Evolutionary conservation across 768 basidiomycete species (phyloP), one percentile per base, ranked within the genome.

Genomic region (Lentinula sp.): DNA sequence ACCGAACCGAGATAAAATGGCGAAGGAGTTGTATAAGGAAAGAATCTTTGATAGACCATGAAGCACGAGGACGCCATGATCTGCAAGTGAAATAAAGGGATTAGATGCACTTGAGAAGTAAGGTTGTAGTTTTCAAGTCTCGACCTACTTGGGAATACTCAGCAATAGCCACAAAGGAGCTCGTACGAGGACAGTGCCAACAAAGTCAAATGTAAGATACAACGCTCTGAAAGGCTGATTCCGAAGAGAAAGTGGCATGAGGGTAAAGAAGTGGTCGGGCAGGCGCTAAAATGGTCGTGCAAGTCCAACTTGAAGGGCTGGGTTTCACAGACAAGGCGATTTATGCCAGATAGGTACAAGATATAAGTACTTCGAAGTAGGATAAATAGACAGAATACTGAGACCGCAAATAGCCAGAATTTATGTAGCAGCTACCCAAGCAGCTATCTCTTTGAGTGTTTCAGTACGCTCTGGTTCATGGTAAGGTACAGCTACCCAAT

Each of bases 391-490:
- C 28, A 28, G 28, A 28, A 28, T 28, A 28, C 28, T 28, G 28
- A 28, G 28, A 4, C 28, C 28, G 28, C 7, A 43, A 28, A 57
- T 10, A 57, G 18, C 2, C 48, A 16, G 9, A 48, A 84, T 87
- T 66, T 80, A 79, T 70, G 62, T 70, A 48, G 70, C 70, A 8
- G 34, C 60, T n/a, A 81, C 65, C 84, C 84, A 87, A 40, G 74
- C 67, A 6, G 78, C 80, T 60, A 87, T 81, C 4, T 72, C 79
- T 60, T 74, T 71, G 18, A 83, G 69, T 1, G 80, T 77, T 23
- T 78, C 68, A 3, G 75, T 75, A 62, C 83, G 73, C 69, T 85
- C 83, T 3, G 84, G 82, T 62, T 84, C 80, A 64, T 80, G 77
- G 75, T 77, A 82, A 1, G 62, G 43, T 50, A 87, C 79, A 18